Conservation (phyloP, 1,139 yeast genomes). For the Debaryomyces robertsiae region DNA sequence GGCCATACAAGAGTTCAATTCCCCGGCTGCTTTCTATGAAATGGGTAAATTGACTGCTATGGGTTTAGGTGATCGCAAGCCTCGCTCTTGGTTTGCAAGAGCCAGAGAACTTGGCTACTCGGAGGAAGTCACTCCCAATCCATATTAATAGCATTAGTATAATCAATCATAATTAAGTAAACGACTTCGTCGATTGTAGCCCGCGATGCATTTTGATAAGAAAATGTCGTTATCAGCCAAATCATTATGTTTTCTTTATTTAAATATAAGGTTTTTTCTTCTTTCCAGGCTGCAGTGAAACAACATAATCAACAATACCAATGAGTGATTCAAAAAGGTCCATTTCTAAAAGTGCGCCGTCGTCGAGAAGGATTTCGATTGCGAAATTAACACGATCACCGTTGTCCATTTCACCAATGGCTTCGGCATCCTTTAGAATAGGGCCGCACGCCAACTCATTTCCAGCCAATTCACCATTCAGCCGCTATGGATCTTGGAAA, state of each 20-base stretch:
- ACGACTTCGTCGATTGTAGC: neutral
- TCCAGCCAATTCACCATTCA: constrained; percentile 28
- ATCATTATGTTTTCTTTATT: neutral
- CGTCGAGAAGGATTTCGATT: constrained; percentile 32
- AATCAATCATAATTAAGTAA: neutral
- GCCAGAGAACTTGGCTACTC: constrained; percentile 30
- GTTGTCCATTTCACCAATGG: constrained; percentile 31
- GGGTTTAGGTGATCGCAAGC: constrained; percentile 66
- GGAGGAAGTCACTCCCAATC: constrained; percentile 18
- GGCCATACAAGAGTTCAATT: constrained; percentile 72
- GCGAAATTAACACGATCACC: constrained; percentile 40
- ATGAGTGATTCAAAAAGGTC: constrained; percentile 32
- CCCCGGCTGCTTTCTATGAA: constrained; percentile 81
- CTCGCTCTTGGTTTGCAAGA: constrained; percentile 25
- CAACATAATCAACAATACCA: neutral
- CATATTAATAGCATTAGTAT: constrained; percentile 1
- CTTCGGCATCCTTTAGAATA: constrained; percentile 25
- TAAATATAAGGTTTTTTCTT: too few species aligned
- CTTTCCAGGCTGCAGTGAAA: too few species aligned
- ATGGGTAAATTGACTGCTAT: constrained; percentile 80
- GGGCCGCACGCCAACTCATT: constrained; percentile 29
- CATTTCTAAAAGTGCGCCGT: constrained; percentile 9
- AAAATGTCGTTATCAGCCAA: constrained; percentile 4
- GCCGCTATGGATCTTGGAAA: constrained; percentile 18
- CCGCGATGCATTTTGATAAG: neutral